Evolutionary conservation across 2,329 filamentous ascomycete genomes (phyloP), one percentile per base, ranked within the genome.

Genomic region (Epichloe sibirici): DNA sequence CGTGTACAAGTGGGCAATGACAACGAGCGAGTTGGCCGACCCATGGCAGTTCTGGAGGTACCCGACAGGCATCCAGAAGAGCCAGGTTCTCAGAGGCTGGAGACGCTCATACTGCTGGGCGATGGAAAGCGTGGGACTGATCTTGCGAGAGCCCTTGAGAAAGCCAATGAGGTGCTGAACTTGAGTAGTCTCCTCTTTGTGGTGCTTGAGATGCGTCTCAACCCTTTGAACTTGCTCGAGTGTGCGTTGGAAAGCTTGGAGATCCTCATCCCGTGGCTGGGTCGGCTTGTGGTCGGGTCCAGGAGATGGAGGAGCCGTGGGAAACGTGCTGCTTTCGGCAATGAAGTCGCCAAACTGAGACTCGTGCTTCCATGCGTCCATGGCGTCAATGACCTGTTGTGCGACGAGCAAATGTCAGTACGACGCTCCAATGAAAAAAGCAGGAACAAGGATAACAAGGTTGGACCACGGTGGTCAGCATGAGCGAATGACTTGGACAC

Each of bases 41-140:
- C 81, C 81, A 49, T 85, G 82, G 46, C 84, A 86, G 57, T 83
- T 82, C 65, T 91, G 85, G 28, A 96, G 77, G 61, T 90, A 85
- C 58, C 83, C 82, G 37, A 95, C 83, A 1, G 93, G 93, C 52
- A 95, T 81, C 90, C 91, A 97, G 70, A 97, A 95, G 15, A 97
- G 79, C 90, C 91, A 96, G 60, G 88, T 87, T 52, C 90, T 81
- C 54, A 98, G 78, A 9, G 88, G 85, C 57, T 94, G 90, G 11
- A 97, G 80, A 57, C 90, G 86, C 62, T 90, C 86, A 65, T 96
- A 97, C 63, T 95, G 88, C 64, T 94, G 83, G 57, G 88, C 85
- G 25, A 90, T 82, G 25, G 83, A 81, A 57, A 86, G 77, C 12
- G 78, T 77, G 4, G 83, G 81, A 63, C 82, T 81, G 58, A 88